phyloP scores from a whole-genome alignment of 2,329 filamentous ascomycete species.

The Fusarium circinatum region DNA sequence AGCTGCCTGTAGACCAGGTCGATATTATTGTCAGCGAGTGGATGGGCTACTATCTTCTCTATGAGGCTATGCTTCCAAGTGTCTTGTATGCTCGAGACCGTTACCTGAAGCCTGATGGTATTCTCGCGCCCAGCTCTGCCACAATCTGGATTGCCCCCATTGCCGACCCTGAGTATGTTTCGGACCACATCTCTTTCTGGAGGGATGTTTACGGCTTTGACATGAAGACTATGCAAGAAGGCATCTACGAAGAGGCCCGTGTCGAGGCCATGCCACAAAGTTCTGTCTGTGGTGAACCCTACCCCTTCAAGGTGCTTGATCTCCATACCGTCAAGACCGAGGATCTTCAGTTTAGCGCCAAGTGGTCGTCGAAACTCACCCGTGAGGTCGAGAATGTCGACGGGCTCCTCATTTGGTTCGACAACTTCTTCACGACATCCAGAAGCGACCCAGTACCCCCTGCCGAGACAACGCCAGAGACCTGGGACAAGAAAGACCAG shows the following conservation, averaged over 20 bases:
- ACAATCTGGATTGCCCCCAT: conserved; percentile 86
- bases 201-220: conserved; percentile 93
- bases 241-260: conserved; percentile 83
- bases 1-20: conserved; percentile 79
- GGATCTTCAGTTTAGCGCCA: conserved; percentile 79
- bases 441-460: conserved; percentile 61
- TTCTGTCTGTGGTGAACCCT: conserved; percentile 68
- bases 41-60: conserved; percentile 96
- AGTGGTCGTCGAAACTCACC: conserved; percentile 71
- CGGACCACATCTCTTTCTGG: conserved; percentile 87
- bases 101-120: conserved; percentile 81
- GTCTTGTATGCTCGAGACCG: conserved; percentile 88
- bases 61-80: conserved; percentile 95
- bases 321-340: conserved; percentile 76
- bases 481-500: conserved; percentile 66
- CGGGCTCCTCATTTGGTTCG: conserved; percentile 92
- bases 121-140: conserved; percentile 88
- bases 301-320: conserved; percentile 78
- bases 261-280: conserved; percentile 75
- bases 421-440: conserved; percentile 85
- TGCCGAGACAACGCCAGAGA: conserved; percentile 66
- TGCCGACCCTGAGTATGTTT: conserved; percentile 79
- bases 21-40: conserved; percentile 97
- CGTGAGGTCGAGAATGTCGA: conserved; percentile 77
- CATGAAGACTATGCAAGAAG: conserved; percentile 88